A percentile compares a stretch with the other conserved stretches of the same genome.
These are phyloP conservation scores for Astragalus glycyphyllos DNA, from an alignment of 306 rosid genomes.

Conservation along the genomic window DNA sequence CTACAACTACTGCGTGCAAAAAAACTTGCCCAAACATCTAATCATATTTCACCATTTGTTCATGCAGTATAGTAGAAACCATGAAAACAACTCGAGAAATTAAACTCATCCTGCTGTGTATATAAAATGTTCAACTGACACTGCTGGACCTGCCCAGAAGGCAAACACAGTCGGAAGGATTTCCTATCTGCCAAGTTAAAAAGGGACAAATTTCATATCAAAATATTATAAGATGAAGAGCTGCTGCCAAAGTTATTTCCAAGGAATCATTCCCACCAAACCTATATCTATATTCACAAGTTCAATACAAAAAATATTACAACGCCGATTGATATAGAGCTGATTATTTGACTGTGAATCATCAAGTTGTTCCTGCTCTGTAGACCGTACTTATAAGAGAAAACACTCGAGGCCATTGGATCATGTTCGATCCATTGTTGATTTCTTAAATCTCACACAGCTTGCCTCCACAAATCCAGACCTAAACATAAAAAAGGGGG, in stretches of 20 bases:
- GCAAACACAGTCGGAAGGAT: constrained; percentile 1
- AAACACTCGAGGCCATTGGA: constrained; percentile 37
- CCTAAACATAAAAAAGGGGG: constrained; percentile 21
- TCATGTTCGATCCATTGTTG: constrained; percentile 9
- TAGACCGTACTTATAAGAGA: constrained; percentile 9
- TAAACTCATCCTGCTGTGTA: no score
- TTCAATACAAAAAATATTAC: constrained; percentile 22
- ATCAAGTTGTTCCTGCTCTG: constrained; percentile 32
- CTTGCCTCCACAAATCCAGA: constrained; percentile 35
- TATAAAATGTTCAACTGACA: no score
- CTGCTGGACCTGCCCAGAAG: no score
- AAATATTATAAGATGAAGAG: constrained; percentile 26
- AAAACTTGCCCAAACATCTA: no score
- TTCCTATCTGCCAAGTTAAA: background rate
- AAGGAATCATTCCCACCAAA: constrained; percentile 39
- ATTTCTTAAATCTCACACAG: constrained; percentile 42
- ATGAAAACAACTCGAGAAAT: no score
- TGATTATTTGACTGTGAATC: constrained; percentile 40
- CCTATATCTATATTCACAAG: constrained; percentile 40
- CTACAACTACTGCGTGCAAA: no score
- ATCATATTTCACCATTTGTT: no score
- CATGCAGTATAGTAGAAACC: no score
- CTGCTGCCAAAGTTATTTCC: constrained; percentile 31
- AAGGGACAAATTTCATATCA: background rate
- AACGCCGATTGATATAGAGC: constrained; percentile 16